Conservation (phyloP, 768 basidiomycete genomes). For the Tulasnella sp. region DNA sequence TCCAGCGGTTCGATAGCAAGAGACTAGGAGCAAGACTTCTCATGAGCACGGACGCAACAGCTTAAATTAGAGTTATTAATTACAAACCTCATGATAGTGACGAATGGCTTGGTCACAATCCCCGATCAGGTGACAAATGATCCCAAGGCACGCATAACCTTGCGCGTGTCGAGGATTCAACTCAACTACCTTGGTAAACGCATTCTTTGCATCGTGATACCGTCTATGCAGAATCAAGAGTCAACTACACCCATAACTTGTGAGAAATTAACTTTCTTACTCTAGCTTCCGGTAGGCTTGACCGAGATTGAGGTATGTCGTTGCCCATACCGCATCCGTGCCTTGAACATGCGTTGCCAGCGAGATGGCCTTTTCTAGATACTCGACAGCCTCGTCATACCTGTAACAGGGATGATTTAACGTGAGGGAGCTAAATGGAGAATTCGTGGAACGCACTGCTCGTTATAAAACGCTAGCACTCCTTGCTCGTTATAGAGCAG, state of each 20-base stretch:
- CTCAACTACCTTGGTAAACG: slow-evolving; percentile 80
- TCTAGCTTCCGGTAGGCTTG: slow-evolving; percentile 82
- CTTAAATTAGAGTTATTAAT: no score
- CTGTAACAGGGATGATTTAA: slow-evolving; percentile 49
- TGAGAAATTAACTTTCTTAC: slow-evolving; percentile 50
- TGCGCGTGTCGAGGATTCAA: slow-evolving; percentile 83
- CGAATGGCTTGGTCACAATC: slow-evolving; percentile 80
- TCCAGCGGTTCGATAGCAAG: slow-evolving; percentile 84
- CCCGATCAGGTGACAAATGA: slow-evolving; percentile 77
- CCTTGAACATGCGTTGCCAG: slow-evolving; percentile 83
- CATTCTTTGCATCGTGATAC: slow-evolving; percentile 64
- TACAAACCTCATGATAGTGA: slow-evolving; percentile 90
- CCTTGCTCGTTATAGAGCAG: slow-evolving; percentile 90
- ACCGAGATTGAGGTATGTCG: slow-evolving; percentile 90
- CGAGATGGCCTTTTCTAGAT: slow-evolving; percentile 78
- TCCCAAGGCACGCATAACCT: slow-evolving; percentile 86
- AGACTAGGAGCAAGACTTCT: slow-evolving; percentile 50
- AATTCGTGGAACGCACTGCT: slow-evolving; percentile 59
- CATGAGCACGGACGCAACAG: no score
- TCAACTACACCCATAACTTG: neutral
- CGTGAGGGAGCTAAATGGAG: neutral
- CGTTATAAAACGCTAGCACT: slow-evolving; percentile 87
- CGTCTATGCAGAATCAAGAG: slow-evolving; percentile 41
- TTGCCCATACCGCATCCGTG: slow-evolving; percentile 82
- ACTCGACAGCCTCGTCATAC: slow-evolving; percentile 66